Percentiles rank a stretch among this genome's conserved stretches.
Conservation (phyloP, 805 yeast species). For the Suhomyces tanzawaensis region DNA sequence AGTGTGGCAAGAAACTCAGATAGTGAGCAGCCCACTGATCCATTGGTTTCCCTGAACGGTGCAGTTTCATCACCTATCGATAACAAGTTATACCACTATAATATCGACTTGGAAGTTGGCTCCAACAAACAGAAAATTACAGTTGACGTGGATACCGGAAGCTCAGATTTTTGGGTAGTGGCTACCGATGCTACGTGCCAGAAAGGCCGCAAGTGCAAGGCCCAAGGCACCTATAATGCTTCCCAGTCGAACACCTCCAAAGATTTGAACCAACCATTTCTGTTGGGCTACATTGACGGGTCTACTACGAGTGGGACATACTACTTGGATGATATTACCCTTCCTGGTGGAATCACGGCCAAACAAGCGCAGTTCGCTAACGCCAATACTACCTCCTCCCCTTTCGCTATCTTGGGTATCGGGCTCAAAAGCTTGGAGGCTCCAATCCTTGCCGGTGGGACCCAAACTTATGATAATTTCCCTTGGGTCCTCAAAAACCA, state of each 20-base stretch:
- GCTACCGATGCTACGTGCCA: slow-evolving; percentile 4
- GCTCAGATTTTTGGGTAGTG: slow-evolving; percentile 2
- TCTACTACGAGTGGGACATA: slow-evolving; percentile 4
- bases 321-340: slow-evolving; percentile 6
- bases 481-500: slow-evolving; percentile 10
- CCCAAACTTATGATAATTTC: slow-evolving; percentile 9
- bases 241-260: slow-evolving; percentile 3
- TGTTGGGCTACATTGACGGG: slow-evolving; percentile 2
- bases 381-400: slow-evolving; percentile 1
- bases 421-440: slow-evolving; percentile 5
- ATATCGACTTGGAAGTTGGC: slow-evolving; percentile 3
- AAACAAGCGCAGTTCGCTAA: slow-evolving; percentile 8
- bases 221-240: slow-evolving; percentile 3
- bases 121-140: slow-evolving; percentile 8
- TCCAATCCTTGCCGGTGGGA: not conserved
- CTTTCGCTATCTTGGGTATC: slow-evolving; percentile 8
- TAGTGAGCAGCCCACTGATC: not conserved
- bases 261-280: slow-evolving; percentile 1
- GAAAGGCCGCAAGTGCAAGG: slow-evolving; percentile 5
- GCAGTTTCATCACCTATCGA: not conserved
- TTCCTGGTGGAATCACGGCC: slow-evolving; percentile 6
- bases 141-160: slow-evolving; percentile 6
- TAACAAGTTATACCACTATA: not conserved
- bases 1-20: not conserved
- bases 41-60: not conserved